A percentile compares a stretch with the other conserved stretches of the same genome.
Evolutionary conservation across 1,284 basidiomycete genomes (phyloP).

Genomic region (Psilocybe mexicana): DNA sequence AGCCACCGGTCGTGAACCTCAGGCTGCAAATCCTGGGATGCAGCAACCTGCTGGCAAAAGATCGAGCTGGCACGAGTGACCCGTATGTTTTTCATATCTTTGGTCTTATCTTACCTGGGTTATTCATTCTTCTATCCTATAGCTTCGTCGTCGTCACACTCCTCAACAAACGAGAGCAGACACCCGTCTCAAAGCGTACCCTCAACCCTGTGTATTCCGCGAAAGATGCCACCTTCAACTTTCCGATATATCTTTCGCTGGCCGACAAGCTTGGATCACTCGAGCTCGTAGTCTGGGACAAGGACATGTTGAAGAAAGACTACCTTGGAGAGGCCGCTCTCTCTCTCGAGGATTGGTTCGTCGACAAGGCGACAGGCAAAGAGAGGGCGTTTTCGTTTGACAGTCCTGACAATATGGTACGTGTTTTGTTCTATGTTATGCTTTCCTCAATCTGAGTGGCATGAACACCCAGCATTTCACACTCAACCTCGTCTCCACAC

Average conservation of each 20-base stretch:
- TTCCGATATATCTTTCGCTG: conserved; percentile 77
- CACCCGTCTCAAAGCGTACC: conserved; percentile 79
- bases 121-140: conserved; percentile 2
- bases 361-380: conserved; percentile 23
- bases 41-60: conserved; percentile 59
- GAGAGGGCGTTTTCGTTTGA: conserved; percentile 55
- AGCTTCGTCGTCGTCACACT: conserved; percentile 78
- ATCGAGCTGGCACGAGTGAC: conserved; percentile 68
- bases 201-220: conserved; percentile 72
- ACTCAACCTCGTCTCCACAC: conserved; percentile 63
- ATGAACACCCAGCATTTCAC: conserved; percentile 46
- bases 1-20: conserved; percentile 64
- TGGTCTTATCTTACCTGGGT: not conserved
- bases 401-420: conserved; percentile 58
- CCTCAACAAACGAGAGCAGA: conserved; percentile 67
- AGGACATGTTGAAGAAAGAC: conserved; percentile 86
- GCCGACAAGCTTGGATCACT: conserved; percentile 75
- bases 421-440: conserved; percentile 3
- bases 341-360: conserved; percentile 81
- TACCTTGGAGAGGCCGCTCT: conserved; percentile 90
- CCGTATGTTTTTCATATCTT: conserved; percentile 52
- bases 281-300: conserved; percentile 93
- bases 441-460: not conserved
- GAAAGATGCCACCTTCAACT: conserved; percentile 84
- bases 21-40: conserved; percentile 69